Evolutionary conservation across 805 yeast genomes (phyloP), one percentile per base, ranked within the genome.

Genomic region (Candida peoriensis): DNA sequence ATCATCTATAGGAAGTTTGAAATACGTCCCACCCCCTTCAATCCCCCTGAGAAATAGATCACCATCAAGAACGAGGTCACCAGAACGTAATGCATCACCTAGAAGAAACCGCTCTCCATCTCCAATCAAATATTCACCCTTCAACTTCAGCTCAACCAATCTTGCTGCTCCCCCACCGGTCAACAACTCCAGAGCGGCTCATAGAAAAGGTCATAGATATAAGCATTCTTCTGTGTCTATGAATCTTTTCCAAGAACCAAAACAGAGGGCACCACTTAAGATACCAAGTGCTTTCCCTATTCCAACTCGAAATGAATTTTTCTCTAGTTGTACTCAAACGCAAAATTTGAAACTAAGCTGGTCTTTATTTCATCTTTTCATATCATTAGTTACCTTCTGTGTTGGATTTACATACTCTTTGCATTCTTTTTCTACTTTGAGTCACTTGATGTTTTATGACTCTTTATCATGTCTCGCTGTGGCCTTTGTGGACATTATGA

Each of bases 171-270:
- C n/a, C n/a, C 54, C 36, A 33, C 47, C 54, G 9, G 40, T 63
- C 10, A 71, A 64, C 22, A 52, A 54, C 33, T 50, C 56, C n/a
- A 54, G 65, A 50, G 75, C 87, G 1, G 78, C 83, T 0, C 85
- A 78, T 49, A 78, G 98, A 66, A 78, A 89, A 47, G 98, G 98
- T 6, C 98, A 90, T 59, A 74, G 90, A 47, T 90, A 90, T 56
- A 90, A 90, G 56, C 97, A 90, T 58, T 88, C 97, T 3, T 88
- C 96, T 8, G 96, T 90, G 6, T 87, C 96, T 5, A 83, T 90
- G 93, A 89, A 90, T 57, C 72, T 90, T 55, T 90, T 93, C 56
- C 96, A 86, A 58, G 97, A 90, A 52, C 96, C 97, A 2, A 82
- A 88, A 12, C 75, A 68, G 26, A 68, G 79, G 24, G 78, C 82